These are phyloP conservation scores for Talaromyces stipitatus DNA, from an alignment of 495 filamentous ascomycete genomes.

Conservation along the genomic window DNA sequence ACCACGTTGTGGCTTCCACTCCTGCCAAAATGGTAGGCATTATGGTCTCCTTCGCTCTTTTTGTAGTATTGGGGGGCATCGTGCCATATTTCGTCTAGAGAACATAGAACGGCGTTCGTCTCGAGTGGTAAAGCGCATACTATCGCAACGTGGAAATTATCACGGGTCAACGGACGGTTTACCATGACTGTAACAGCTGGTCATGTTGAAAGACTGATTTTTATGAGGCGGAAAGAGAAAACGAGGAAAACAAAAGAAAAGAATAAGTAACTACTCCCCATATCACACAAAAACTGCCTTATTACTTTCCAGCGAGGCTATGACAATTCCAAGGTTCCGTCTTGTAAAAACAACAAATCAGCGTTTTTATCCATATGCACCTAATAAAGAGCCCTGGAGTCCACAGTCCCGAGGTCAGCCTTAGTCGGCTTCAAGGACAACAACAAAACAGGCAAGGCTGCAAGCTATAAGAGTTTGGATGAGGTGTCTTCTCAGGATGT, in stretches of 20 bases:
- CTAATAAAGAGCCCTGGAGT: no score
- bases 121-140: conserved; percentile 22
- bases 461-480: no score
- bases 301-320: no score
- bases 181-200: neutral
- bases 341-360: no score
- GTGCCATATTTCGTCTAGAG: conserved; percentile 19
- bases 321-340: no score
- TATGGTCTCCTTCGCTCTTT: conserved; percentile 14
- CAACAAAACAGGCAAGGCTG: no score
- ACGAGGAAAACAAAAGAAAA: neutral
- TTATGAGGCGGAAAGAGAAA: neutral
- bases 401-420: no score
- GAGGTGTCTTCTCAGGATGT: no score
- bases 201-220: neutral
- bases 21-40: conserved; percentile 19
- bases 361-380: no score
- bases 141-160: conserved; percentile 17
- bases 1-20: conserved; percentile 20
- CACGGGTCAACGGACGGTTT: conserved; percentile 7
- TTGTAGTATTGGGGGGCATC: conserved; percentile 7
- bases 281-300: no score
- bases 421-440: no score
- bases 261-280: neutral
- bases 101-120: conserved; percentile 16